These are phyloP conservation scores for Persicaria tinctoria DNA, from an alignment of 148 eudicot genomes.

Conservation along the genomic window DNA sequence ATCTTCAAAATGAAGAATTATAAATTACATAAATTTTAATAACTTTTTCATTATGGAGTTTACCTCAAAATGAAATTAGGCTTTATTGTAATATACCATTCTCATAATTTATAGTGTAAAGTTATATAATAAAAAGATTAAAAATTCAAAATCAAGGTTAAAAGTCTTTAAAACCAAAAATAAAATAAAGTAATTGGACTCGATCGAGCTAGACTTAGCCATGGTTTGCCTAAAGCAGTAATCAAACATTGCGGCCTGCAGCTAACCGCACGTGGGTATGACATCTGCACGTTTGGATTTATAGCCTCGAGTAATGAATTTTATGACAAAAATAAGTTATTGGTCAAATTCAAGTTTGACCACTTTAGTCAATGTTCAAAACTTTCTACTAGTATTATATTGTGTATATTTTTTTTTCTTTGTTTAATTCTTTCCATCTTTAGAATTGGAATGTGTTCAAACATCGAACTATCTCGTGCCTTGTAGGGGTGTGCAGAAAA, in stretches of 20 bases:
- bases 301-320: neutral
- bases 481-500: too few relatives aligned
- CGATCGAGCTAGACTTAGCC: neutral
- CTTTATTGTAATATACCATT: too few relatives aligned
- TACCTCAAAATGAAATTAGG: too few relatives aligned
- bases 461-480: too few relatives aligned
- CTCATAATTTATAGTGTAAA: too few relatives aligned
- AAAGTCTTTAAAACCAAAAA: too few relatives aligned
- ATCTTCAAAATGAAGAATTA: too few relatives aligned
- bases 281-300: neutral
- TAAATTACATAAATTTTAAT: too few relatives aligned
- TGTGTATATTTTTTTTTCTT: neutral
- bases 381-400: neutral
- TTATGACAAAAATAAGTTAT: neutral
- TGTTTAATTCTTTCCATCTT: neutral
- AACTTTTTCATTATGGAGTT: too few relatives aligned
- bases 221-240: neutral
- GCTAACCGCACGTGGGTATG: neutral
- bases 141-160: too few relatives aligned
- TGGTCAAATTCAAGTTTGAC: neutral
- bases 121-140: too few relatives aligned
- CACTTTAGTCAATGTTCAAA: neutral
- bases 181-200: too few relatives aligned
- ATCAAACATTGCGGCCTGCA: slow-evolving; percentile 9
- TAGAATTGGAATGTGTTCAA: neutral